A percentile compares a stretch with the other conserved stretches of the same genome.
Evolutionary conservation across 495 filamentous ascomycete species (phyloP).

Genomic region (Lasiosphaeria ovina): DNA sequence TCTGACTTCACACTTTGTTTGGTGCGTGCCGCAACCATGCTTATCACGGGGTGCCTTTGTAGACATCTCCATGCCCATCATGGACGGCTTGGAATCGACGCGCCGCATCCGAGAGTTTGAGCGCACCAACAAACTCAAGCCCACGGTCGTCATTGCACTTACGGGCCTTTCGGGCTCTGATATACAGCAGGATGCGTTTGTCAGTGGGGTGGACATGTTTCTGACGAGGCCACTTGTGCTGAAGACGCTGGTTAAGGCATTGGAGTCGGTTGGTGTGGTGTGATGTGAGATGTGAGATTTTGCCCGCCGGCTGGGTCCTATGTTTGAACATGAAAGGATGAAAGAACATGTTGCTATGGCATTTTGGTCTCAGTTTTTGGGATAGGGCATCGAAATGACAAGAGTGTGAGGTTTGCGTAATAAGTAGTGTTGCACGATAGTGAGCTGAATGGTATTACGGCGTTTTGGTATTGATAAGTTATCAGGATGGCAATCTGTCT

Average conservation of each 20-base stretch:
- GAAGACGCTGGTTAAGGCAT: slow-evolving; percentile 30
- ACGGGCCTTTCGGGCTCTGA: slow-evolving; percentile 64
- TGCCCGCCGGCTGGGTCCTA: too few relatives aligned
- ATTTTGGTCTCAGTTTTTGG: too few relatives aligned
- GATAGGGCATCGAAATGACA: too few relatives aligned
- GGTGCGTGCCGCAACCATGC: not conserved
- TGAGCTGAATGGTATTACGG: too few relatives aligned
- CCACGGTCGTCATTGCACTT: slow-evolving; percentile 56
- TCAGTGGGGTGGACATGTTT: slow-evolving; percentile 68
- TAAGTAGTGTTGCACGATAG: too few relatives aligned
- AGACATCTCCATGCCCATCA: slow-evolving; percentile 72
- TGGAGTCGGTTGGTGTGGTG: slow-evolving; percentile 11
- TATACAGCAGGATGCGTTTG: slow-evolving; percentile 65
- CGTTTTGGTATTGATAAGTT: too few relatives aligned
- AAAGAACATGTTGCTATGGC: too few relatives aligned
- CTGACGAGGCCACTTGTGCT: slow-evolving; percentile 67
- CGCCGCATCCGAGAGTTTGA: slow-evolving; percentile 61
- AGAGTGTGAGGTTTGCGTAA: too few relatives aligned
- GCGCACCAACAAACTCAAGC: slow-evolving; percentile 16
- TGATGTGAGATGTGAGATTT: not conserved
- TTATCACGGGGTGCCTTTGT: slow-evolving; percentile 15
- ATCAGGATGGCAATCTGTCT: too few relatives aligned
- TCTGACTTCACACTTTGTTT: not conserved
- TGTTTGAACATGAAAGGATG: too few relatives aligned
- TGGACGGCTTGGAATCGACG: slow-evolving; percentile 66